Evolutionary conservation across 139 green algal species (phyloP), one percentile per base, ranked within the genome.

Genomic region (Chlorella sp.): DNA sequence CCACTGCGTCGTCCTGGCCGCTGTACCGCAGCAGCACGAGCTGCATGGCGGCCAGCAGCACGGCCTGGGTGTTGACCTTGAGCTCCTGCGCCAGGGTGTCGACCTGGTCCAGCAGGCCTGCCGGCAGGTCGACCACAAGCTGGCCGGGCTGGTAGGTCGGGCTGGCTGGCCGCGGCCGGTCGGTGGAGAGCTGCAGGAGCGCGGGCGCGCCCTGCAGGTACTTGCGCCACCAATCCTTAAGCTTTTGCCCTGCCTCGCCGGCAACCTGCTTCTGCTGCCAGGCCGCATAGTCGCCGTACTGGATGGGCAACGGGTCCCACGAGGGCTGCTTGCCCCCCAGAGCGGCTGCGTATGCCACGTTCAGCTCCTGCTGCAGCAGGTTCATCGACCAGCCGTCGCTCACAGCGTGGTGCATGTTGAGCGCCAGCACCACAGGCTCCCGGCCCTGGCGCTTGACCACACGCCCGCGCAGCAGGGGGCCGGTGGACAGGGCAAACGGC

Each of bases 381-480:
- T n/a, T n/a, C 11, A 61, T 40, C 12, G 50, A 71, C 76, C 65
- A 76, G 25, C 53, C 65, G 43, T 81, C 76, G 2, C 27, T 63
- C 46, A 68, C 55, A 40, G 58, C 67, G 58, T 81, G 76, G 46
- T 76, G 66, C 36, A 56, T 40, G 31, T n/a, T 42, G 25, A 81
- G 25, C 21, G 61, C 17, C 25, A 81, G 46, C 14, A 17, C n/a
- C 35, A 70, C 21, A 9, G 36, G 31, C 35, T 14, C 19, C 14
- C n/a, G 9, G 43, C n/a, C 29, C n/a, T n/a, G n/a, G 17, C 17
- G 46, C 46, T 17, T 14, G 14, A 55, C 14, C 46, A 55, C 14
- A 14, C 14, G 46, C 46, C 14, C 46, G 14, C 46, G 46, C 46
- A 55, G 14, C 14, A 14, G 17, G 46, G 46, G 46, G 46, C 14